phyloP scores from a whole-genome alignment of 1,139 yeast genomes.

The Arxiozyma slooffiae region DNA sequence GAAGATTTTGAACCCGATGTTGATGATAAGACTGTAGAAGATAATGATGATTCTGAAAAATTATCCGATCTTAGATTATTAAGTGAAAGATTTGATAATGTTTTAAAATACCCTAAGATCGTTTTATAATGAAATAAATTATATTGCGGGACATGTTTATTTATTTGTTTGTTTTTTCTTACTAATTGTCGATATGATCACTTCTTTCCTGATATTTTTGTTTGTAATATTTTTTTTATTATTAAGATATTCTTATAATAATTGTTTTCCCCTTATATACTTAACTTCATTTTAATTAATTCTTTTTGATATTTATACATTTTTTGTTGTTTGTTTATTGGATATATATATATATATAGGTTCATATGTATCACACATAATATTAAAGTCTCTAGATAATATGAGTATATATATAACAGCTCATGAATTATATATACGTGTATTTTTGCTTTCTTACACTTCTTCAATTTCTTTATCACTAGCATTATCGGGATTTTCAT shows the following conservation, averaged over 20 bases:
- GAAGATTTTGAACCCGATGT: conserved; percentile 16
- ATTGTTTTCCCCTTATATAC: background rate
- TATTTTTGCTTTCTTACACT: background rate
- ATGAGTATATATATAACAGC: no score
- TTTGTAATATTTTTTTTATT: background rate
- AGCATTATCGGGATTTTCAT: background rate
- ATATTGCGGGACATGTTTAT: background rate
- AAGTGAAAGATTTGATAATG: background rate
- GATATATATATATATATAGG: no score
- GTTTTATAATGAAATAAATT: background rate
- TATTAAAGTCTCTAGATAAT: no score
- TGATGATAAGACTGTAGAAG: conserved; percentile 6
- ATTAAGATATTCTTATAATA: background rate
- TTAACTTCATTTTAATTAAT: no score
- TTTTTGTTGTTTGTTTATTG: background rate
- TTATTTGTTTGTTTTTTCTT: no score
- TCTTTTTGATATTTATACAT: background rate
- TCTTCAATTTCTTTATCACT: background rate
- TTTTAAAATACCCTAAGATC: conserved; percentile 6
- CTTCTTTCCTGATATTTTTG: background rate
- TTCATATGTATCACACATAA: no score
- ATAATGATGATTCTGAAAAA: conserved; percentile 1
- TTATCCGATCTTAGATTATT: background rate
- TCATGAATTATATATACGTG: background rate
- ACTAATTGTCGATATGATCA: background rate